Percentiles rank a stretch among this genome's conserved stretches.
phyloP scores from a whole-genome alignment of 2,329 filamentous ascomycete genomes.

The Volutella citrinella region DNA sequence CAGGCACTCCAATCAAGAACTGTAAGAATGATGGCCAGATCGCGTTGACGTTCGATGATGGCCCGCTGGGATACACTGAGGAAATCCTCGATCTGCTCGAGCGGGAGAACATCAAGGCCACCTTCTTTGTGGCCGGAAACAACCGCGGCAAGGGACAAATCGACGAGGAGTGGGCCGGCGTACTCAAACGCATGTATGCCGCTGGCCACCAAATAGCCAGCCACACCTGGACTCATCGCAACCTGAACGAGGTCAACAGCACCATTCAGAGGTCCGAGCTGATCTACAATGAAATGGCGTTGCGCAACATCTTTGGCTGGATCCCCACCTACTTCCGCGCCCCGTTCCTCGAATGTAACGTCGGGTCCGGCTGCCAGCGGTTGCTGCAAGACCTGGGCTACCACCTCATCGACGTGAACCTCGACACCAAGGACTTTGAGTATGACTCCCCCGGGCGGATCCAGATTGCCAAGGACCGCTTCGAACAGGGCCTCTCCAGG shows the following conservation, averaged over 20 bases:
- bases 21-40: constrained; percentile 34
- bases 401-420: constrained; percentile 53
- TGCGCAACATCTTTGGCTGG: constrained; percentile 40
- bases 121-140: constrained; percentile 42
- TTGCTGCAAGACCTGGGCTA: constrained; percentile 45
- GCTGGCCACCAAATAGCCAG: constrained; percentile 45
- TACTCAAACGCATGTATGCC: constrained; percentile 39
- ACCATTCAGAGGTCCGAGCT: constrained; percentile 37
- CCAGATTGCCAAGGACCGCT: constrained; percentile 39
- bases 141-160: constrained; percentile 40
- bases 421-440: constrained; percentile 61
- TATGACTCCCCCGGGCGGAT: constrained; percentile 49
- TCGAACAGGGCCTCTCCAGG: constrained; percentile 33
- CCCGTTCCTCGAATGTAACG: constrained; percentile 43
- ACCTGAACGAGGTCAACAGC: constrained; percentile 36
- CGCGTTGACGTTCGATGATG: constrained; percentile 48
- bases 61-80: constrained; percentile 40
- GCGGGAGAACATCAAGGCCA: constrained; percentile 31
- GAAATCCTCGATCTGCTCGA: constrained; percentile 38
- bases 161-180: constrained; percentile 35
- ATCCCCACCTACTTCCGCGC: constrained; percentile 43
- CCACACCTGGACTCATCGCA: constrained; percentile 46
- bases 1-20: constrained; percentile 34
- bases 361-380: constrained; percentile 35
- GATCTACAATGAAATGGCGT: constrained; percentile 42